These are phyloP conservation scores for Akanthomyces uredinophilus DNA, from an alignment of 2,329 filamentous ascomycete genomes.

Conservation along the genomic window DNA sequence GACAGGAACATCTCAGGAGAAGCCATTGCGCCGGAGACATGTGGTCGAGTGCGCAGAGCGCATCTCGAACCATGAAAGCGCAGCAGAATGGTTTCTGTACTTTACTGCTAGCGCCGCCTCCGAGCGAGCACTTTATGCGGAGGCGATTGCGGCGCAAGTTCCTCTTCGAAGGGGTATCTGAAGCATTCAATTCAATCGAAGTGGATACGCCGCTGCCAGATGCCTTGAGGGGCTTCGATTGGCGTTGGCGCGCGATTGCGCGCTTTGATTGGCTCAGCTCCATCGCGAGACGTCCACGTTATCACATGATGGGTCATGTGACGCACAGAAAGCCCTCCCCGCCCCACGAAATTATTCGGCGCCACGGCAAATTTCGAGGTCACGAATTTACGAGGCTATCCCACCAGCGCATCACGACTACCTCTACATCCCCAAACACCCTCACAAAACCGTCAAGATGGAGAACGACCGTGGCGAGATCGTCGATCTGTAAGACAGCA, in stretches of 20 bases:
- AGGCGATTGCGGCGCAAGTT: not conserved
- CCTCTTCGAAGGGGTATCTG: not conserved
- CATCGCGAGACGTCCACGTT: constrained; percentile 28
- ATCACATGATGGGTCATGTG: constrained; percentile 33
- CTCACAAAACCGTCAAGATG: constrained; percentile 61
- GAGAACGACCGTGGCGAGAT: constrained; percentile 99
- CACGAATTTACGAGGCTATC: constrained; percentile 24
- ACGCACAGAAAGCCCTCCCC: constrained; percentile 31
- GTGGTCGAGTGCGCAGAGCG: constrained; percentile 41
- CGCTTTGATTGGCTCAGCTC: not conserved
- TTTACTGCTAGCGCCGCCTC: not conserved
- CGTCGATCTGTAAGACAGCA: constrained; percentile 82
- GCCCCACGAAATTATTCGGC: constrained; percentile 32
- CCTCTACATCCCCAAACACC: constrained; percentile 25
- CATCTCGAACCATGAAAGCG: constrained; percentile 32
- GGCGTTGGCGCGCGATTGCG: constrained; percentile 6
- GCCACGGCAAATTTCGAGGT: constrained; percentile 30
- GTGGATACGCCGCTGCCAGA: not conserved
- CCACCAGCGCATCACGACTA: constrained; percentile 24
- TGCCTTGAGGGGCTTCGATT: not conserved
- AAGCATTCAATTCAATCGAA: not conserved
- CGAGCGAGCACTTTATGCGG: not conserved
- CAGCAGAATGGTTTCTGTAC: constrained; percentile 10
- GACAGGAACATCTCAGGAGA: constrained; percentile 30
- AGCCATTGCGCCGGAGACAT: constrained; percentile 26